These are phyloP conservation scores for Forsythia viridissima DNA, from an alignment of 257 asterid species.

Conservation along the genomic window DNA sequence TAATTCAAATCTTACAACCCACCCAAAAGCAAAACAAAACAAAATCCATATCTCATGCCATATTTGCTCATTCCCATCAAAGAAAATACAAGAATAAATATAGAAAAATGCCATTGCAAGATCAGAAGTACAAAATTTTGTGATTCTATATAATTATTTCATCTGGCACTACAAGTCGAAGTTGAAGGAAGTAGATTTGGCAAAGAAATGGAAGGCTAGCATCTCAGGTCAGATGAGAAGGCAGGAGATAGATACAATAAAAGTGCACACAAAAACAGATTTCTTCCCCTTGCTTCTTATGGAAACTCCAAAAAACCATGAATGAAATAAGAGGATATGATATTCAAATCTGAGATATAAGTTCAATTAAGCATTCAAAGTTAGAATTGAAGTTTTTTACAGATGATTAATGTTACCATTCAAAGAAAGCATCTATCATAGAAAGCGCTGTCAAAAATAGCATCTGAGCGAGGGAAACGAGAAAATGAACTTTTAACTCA, in stretches of 20 bases:
- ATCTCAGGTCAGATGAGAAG: constrained; percentile 8
- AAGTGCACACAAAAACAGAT: background rate
- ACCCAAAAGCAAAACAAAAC: background rate
- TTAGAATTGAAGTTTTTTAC: background rate
- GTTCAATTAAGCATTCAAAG: constrained; percentile 8
- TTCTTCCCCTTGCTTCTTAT: background rate
- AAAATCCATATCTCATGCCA: too few species aligned
- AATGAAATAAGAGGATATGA: background rate
- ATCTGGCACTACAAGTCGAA: background rate
- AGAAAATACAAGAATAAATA: background rate
- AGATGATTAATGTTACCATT: too few species aligned
- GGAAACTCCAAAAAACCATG: background rate
- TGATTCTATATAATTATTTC: background rate
- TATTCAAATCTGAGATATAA: background rate
- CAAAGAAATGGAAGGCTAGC: constrained; percentile 3
- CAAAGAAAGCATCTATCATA: too few species aligned
- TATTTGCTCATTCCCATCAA: background rate
- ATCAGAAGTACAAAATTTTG: background rate
- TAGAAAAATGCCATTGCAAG: background rate
- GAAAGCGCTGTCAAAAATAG: too few species aligned
- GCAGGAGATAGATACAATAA: background rate
- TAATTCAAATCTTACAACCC: too few species aligned
- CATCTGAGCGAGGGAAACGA: too few species aligned
- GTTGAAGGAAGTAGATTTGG: constrained; percentile 8
- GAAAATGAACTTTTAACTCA: too few species aligned